A percentile compares a stretch with the other conserved stretches of the same genome.
Conservation (phyloP, 768 basidiomycete genomes). For the Tylopilus subfusipes region DNA sequence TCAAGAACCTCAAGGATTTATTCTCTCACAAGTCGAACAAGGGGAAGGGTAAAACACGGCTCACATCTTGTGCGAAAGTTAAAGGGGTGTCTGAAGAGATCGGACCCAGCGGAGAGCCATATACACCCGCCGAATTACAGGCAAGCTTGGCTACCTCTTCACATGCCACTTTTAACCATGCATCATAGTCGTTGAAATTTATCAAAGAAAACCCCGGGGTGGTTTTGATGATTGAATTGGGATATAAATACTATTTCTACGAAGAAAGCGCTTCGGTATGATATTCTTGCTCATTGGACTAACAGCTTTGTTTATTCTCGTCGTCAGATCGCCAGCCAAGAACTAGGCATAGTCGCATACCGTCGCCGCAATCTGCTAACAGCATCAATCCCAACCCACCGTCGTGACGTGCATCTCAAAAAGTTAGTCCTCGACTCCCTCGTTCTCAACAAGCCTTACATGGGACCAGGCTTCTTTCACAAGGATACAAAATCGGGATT, state of each 20-base stretch:
- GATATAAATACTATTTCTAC: slow-evolving; percentile 83
- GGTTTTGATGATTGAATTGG: slow-evolving; percentile 76
- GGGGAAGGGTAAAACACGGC: slow-evolving; percentile 35
- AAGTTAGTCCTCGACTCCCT: slow-evolving; percentile 46
- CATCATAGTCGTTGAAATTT: slow-evolving; percentile 39
- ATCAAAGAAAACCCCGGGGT: slow-evolving; percentile 64
- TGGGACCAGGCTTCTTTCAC: slow-evolving; percentile 57
- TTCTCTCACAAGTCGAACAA: slow-evolving; percentile 41
- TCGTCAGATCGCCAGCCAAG: slow-evolving; percentile 63
- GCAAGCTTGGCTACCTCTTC: slow-evolving; percentile 26
- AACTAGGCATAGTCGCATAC: slow-evolving; percentile 76
- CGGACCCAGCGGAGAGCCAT: slow-evolving; percentile 68
- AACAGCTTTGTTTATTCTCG: slow-evolving; percentile 9
- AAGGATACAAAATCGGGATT: slow-evolving; percentile 80
- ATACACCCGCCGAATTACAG: slow-evolving; percentile 77
- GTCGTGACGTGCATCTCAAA: slow-evolving; percentile 68
- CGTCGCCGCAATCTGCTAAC: slow-evolving; percentile 67
- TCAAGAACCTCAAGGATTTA: slow-evolving; percentile 44
- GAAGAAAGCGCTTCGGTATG: slow-evolving; percentile 77
- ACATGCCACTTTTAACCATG: not conserved
- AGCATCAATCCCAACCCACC: slow-evolving; percentile 69
- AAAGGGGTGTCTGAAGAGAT: slow-evolving; percentile 41
- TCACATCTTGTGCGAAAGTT: slow-evolving; percentile 20
- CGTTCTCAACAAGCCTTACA: not conserved
- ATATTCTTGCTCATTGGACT: not conserved